Conservation (phyloP, 371 early-diverging fungal species). For the Aphelidium insulamus region DNA sequence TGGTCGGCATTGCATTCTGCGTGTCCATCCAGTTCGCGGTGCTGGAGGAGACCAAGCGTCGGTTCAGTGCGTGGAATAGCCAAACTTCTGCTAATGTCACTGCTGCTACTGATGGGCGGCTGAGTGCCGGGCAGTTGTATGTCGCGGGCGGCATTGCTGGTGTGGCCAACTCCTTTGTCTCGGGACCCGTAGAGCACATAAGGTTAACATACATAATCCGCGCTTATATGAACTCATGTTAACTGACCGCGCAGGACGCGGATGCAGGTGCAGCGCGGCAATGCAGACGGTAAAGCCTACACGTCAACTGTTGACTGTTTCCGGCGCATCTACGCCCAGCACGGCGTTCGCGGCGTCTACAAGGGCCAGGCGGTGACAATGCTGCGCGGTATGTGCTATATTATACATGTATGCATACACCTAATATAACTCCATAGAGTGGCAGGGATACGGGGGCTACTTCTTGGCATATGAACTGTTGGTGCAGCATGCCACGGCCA, state of each 20-base stretch:
- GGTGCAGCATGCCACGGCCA: constrained; percentile 33
- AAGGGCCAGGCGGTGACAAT: constrained; percentile 56
- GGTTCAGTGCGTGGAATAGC: too few species aligned
- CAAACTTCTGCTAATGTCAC: too few species aligned
- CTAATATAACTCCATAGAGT: constrained; percentile 14
- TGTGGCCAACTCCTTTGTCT: constrained; percentile 54
- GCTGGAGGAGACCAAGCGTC: constrained; percentile 45
- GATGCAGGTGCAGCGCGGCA: constrained; percentile 40
- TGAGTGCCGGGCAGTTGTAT: constrained; percentile 31
- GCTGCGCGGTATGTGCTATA: constrained; percentile 43
- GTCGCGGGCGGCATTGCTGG: constrained; percentile 62
- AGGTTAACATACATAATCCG: constrained; percentile 51
- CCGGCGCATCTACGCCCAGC: constrained; percentile 33
- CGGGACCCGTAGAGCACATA: constrained; percentile 61
- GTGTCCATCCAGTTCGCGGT: constrained; percentile 34
- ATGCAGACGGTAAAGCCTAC: constrained; percentile 17
- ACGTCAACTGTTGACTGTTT: constrained; percentile 52
- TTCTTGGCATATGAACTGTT: constrained; percentile 49
- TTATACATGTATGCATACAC: background rate
- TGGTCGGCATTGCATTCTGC: constrained; percentile 33
- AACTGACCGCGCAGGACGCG: constrained; percentile 26
- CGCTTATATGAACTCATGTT: constrained; percentile 9
- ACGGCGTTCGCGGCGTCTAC: constrained; percentile 47
- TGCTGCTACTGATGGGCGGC: constrained; percentile 8
- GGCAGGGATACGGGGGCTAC: constrained; percentile 34